Base-by-base conservation (phyloP, 768 basidiomycete species). In the Cystofilobasidium capitatum region DNA sequence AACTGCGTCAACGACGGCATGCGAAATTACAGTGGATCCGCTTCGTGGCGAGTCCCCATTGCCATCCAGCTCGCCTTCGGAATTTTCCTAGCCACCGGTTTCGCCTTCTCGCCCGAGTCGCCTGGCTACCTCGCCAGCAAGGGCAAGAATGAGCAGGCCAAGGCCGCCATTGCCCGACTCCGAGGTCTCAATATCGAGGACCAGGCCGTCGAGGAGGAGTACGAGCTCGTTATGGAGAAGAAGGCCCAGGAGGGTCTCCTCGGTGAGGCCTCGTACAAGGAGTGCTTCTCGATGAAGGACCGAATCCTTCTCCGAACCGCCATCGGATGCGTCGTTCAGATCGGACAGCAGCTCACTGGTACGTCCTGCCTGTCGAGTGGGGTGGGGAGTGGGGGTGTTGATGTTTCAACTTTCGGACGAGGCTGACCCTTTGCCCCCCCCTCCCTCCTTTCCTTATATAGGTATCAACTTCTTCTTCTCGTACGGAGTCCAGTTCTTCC, bases 401-500 rank as follows among this genome's bases (percentile, higher is more conserved):
- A 14, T 45, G 13, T 14, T 45, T 45, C 14, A 45, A 45, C 44
- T 45, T 13, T n/a, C n/a, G 14, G 44, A 13, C n/a, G n/a, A 45
- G 44, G n/a, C 44, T 13, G 42, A 22, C 42, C 10, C 12, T 22
- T 44, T 22, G 42, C 42, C 22, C 12, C 10, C 42, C 12, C 42
- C 20, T 33, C 24, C 31, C 61, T 1, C 40, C 26, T 14, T 33
- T 31, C 22, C 37, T 20, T 16, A 13, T 47, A 36, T 42, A 22
- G 37, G 14, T 29, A 60, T 65, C 69, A 72, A 64, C 72, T 73
- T 72, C 66, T 71, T 66, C 67, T 72, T 73, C 67, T 70, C 70
- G 47, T 73, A 71, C 70, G 72, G 72, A 40, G 65, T 64, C 57
- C 69, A 70, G 66, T 68, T 73, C 61, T 70, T 75, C 65, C 70